Evolutionary conservation across 768 basidiomycete species (phyloP), one percentile per base, ranked within the genome.

Genomic region (Suillus fuscotomentosus): DNA sequence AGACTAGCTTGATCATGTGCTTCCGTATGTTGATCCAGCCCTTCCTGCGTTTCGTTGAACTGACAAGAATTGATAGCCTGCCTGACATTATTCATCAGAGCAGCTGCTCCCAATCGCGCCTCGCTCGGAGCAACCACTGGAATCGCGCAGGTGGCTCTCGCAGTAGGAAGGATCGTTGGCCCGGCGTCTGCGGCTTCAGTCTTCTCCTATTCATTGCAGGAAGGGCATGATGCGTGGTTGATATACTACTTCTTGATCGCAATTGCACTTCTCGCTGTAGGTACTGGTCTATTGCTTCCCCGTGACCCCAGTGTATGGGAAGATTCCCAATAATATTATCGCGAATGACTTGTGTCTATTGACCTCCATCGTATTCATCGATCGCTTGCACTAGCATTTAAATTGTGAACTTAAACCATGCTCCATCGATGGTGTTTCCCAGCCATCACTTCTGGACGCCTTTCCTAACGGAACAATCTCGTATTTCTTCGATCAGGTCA

Each of bases 341-440:
- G 34, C 31, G 20, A 54, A 34, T 31, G 31, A 34, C 31, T n/a
- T 31, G 31, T 27, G 57, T 34, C 56, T 36, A 53, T 34, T 22
- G 64, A 11, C 39, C 14, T 56, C 13, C 36, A 60, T 56, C 38
- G 20, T 43, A 2, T 43, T 45, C 48, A 43, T 63, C 41, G 41
- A 42, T 56, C 41, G 36, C 42, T 54, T 0, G 45, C 43, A 20
- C 34, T 54, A 91, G 94, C 0, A 84, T 95, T 65, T n/a, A n/a
- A n/a, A n/a, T n/a, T 99, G 97, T 76, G 88, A 92, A 70, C 81
- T 90, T 66, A 92, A 95, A 71, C 97, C 97, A 0, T 99, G 97
- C 75, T 93, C 96, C 5, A 99, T 99, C 80, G 89, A 94, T 71
- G 97, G 97, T 15, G 94, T 97, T 27, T 98, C 98, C 79, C 97